Evolutionary conservation across 345 rosid species (phyloP).

Genomic region (Mercurialis annua): DNA sequence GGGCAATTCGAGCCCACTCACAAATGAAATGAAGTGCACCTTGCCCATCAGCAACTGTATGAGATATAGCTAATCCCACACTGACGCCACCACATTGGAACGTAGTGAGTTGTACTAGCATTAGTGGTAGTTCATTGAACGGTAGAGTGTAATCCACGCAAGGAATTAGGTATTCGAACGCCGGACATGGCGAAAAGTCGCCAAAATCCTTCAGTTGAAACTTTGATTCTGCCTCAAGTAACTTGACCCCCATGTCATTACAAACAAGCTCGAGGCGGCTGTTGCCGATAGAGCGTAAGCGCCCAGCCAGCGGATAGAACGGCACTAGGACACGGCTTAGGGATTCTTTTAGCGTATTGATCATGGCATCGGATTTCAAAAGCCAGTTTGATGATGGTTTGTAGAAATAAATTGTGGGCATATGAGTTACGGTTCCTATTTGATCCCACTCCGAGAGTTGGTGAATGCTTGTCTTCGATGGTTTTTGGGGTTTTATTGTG

Average conservation of each 20-base stretch:
- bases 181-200: constrained; percentile 33
- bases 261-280: constrained; percentile 51
- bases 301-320: constrained; percentile 65
- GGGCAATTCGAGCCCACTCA: constrained; percentile 53
- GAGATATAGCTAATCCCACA: constrained; percentile 46
- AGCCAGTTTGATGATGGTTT: no score
- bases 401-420: no score
- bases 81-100: constrained; percentile 55
- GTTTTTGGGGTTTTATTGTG: no score
- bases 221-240: constrained; percentile 45
- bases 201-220: constrained; percentile 33
- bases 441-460: no score
- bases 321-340: constrained; percentile 37
- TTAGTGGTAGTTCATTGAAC: constrained; percentile 40
- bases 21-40: constrained; percentile 50
- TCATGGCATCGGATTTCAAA: no score
- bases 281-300: constrained; percentile 42
- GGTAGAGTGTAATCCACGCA: constrained; percentile 43
- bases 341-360: constrained; percentile 34
- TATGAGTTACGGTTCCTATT: no score
- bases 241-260: constrained; percentile 36
- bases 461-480: no score
- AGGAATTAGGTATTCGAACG: constrained; percentile 37
- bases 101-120: constrained; percentile 47
- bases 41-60: constrained; percentile 51